Base-by-base conservation (phyloP, 2,329 filamentous ascomycete species). In the Beauveria brongniartii region DNA sequence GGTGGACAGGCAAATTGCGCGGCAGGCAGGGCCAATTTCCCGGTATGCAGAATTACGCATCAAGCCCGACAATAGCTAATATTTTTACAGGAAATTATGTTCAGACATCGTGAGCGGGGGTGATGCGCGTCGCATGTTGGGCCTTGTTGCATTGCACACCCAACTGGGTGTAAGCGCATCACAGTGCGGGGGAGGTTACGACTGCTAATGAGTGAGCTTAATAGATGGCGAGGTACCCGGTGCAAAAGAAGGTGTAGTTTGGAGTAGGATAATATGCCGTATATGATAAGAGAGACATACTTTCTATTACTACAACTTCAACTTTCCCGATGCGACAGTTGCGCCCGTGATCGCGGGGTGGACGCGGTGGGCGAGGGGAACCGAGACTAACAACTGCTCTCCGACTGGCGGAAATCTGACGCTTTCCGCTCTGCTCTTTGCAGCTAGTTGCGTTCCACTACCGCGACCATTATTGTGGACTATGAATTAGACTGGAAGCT, bases 21-120 rank as follows among this genome's bases (percentile, higher is more conserved):
- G 91, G 89, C 54, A 88, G 88, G 75, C 80, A 90, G 70, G 94
- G 94, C 28, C 93, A 97, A 71, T 99, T 99, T 73, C 94, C 94
- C 76, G 94, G 94, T 96, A 80, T 71, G 85, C 30, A 22, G 14
- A 34, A 41, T 34, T 41, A 3, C 34, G n/a, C 53, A 7, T 26
- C 12, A 9, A 10, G 16, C 48, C 41, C 41, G 40, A 52, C 12
- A 34, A 40, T 54, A 40, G 48, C 70, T 76, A 65, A 75, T 55
- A 18, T 41, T 18, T 3, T 24, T 5, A n/a, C 20, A 63, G 61
- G 61, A 41, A 63, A 63, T 26, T 63, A 63, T 57, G 61, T 63
- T n/a, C 56, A 63, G 30, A 22, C 48, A 16, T 12, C 28, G 12
- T 56, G 43, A 56, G 28, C 24, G 43, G 20, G 24, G 40, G 30